phyloP scores from a whole-genome alignment of 352 stramenopile genomes.

The Phytopythium mirpurense region DNA sequence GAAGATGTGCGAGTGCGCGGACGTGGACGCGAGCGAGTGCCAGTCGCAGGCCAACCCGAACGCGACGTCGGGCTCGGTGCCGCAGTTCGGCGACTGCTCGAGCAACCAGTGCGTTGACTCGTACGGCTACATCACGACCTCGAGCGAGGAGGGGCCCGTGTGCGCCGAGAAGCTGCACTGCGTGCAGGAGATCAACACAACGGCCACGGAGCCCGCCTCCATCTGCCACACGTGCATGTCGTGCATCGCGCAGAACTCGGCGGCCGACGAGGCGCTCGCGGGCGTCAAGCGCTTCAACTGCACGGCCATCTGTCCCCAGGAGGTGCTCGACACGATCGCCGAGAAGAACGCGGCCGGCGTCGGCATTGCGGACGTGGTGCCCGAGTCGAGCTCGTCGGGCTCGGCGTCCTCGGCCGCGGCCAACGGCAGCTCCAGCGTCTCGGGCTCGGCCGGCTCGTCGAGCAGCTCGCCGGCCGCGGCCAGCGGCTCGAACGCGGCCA shows the following conservation, averaged over 20 bases:
- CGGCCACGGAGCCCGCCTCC: slow-evolving; percentile 41
- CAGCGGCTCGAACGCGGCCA: slow-evolving; percentile 11
- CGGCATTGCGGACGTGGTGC: slow-evolving; percentile 53
- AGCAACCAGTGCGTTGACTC: slow-evolving; percentile 45
- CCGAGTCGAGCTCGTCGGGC: slow-evolving; percentile 13
- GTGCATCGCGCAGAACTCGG: slow-evolving; percentile 73
- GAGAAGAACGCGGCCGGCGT: slow-evolving; percentile 48
- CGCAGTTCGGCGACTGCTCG: slow-evolving; percentile 70
- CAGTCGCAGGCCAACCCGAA: slow-evolving; percentile 39
- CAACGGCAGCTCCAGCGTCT: slow-evolving; percentile 12
- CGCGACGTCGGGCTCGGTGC: slow-evolving; percentile 24
- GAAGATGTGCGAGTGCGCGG: slow-evolving; percentile 54
- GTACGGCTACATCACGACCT: slow-evolving; percentile 58
- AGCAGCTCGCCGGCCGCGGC: slow-evolving; percentile 4
- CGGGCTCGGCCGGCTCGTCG: slow-evolving; percentile 12
- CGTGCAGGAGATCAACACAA: slow-evolving; percentile 65
- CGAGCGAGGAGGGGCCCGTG: slow-evolving; percentile 37
- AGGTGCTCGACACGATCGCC: slow-evolving; percentile 56
- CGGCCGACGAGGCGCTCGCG: slow-evolving; percentile 40
- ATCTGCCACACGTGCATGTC: slow-evolving; percentile 83
- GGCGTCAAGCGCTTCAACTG: slow-evolving; percentile 69
- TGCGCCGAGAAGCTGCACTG: slow-evolving; percentile 73
- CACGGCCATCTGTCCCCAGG: slow-evolving; percentile 58
- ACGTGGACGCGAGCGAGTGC: slow-evolving; percentile 35
- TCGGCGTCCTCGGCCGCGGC: slow-evolving; percentile 3